A percentile compares a stretch with the other conserved stretches of the same genome.
These are phyloP conservation scores for Acephala macrosclerotiorum DNA, from an alignment of 2,329 filamentous ascomycete species.

Conservation along the genomic window DNA sequence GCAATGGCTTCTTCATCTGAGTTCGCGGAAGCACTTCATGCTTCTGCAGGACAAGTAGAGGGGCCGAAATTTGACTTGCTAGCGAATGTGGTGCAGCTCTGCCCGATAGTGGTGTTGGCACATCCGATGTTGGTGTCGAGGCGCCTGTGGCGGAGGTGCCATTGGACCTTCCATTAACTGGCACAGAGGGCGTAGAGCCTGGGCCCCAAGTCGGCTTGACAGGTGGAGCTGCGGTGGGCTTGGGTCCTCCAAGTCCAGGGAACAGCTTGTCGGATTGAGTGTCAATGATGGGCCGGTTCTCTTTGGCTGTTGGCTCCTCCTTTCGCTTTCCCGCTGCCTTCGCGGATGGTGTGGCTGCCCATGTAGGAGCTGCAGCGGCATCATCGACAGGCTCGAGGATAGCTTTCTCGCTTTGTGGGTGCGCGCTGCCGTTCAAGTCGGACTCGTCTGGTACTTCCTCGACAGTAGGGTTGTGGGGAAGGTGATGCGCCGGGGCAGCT, in stretches of 20 bases:
- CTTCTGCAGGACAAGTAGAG: constrained; percentile 75
- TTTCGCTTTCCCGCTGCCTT: constrained; percentile 77
- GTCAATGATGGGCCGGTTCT: constrained; percentile 63
- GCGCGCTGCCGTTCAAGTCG: constrained; percentile 66
- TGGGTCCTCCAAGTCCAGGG: constrained; percentile 82
- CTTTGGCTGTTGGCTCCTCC: constrained; percentile 53
- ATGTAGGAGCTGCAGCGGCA: constrained; percentile 54
- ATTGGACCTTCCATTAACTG: constrained; percentile 56
- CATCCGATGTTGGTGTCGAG: constrained; percentile 69
- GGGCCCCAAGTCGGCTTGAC: constrained; percentile 78
- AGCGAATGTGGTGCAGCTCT: constrained; percentile 60
- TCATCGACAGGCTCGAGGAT: constrained; percentile 47
- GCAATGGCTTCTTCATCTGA: constrained; percentile 84
- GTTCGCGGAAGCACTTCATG: constrained; percentile 75
- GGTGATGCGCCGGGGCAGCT: constrained; percentile 53
- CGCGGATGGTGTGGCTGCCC: constrained; percentile 59
- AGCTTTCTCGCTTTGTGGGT: constrained; percentile 40
- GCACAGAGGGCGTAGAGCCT: constrained; percentile 65
- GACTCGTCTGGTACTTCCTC: constrained; percentile 87
- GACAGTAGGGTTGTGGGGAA: constrained; percentile 67
- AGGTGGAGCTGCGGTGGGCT: constrained; percentile 58
- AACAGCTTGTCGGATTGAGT: constrained; percentile 91
- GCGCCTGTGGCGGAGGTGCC: constrained; percentile 54
- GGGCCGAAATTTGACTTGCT: constrained; percentile 80
- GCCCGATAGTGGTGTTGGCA: constrained; percentile 48